Base-by-base conservation (phyloP, 2,329 filamentous ascomycete species). In the Cercospora sp. region DNA sequence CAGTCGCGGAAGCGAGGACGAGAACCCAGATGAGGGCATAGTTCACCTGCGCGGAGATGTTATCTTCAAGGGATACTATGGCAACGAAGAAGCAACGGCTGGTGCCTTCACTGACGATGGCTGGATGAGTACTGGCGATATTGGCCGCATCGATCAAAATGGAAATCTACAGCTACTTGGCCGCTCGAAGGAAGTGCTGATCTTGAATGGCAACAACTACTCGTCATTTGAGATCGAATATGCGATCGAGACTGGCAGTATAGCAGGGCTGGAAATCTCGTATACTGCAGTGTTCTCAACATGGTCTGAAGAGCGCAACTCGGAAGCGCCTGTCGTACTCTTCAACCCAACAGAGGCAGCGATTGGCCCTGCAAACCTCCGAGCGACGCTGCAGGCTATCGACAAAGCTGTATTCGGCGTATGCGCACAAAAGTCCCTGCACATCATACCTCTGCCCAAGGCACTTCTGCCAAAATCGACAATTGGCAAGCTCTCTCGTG, bases 51-150 rank as follows among this genome's bases (percentile, higher is more conserved):
- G 64, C 5, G 69, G 69, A 60, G 60, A 66, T 3, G 26, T 70
- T 4, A 79, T 79, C 5, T 85, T 86, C 73, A 69, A 74, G 9
- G 66, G 74, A 8, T 80, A 79, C 60, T 78, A 73, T 70, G 73
- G 75, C 65, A 78, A 80, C 45, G 61, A 69, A 30, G 69, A 73
- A 9, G 79, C 79, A 1, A 82, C 79, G 0, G 75, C 75, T 36
- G 76, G 77, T 7, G 73, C 76, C 3, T 70, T 82, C 20, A 75
- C 74, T 16, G 65, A 70, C 36, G 78, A 81, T 63, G 79, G 79
- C 6, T 82, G 79, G 79, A 71, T 82, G 58, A 77, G 75, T 48
- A 77, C 63, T 23, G 71, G 45, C 33, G 72, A 75, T 45, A 69
- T 71, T 28, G 73, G 66, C 10, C 61, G 59, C 13, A 12, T 74